A percentile compares a stretch with the other conserved stretches of the same genome.
Evolutionary conservation across 306 rosid species (phyloP).

Genomic region (Vigna trinervia): DNA sequence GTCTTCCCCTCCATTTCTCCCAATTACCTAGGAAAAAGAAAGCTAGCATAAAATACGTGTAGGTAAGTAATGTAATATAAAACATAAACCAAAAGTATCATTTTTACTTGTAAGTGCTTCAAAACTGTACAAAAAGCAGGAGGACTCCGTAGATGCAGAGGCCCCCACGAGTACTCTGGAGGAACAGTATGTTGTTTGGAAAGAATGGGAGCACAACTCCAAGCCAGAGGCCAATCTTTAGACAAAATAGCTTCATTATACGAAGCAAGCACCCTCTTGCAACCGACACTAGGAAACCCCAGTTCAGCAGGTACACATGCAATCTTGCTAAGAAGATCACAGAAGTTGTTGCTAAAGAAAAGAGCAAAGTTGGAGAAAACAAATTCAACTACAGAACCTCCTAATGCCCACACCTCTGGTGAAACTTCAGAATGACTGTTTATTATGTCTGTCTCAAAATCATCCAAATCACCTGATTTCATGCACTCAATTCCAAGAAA

Average conservation of each 20-base stretch:
- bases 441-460: slow-evolving; percentile 66
- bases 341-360: slow-evolving; percentile 82
- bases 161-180: slow-evolving; percentile 94
- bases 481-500: slow-evolving; percentile 83
- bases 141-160: slow-evolving; percentile 86
- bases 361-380: slow-evolving; percentile 87
- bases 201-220: slow-evolving; percentile 95
- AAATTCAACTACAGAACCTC: slow-evolving; percentile 87
- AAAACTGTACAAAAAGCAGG: slow-evolving; percentile 79
- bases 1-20: slow-evolving; percentile 93
- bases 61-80: slow-evolving; percentile 35
- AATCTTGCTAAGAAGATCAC: slow-evolving; percentile 83
- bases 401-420: slow-evolving; percentile 81
- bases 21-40: slow-evolving; percentile 63
- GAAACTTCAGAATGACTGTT: slow-evolving; percentile 70
- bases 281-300: slow-evolving; percentile 84
- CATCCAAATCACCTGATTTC: slow-evolving; percentile 73
- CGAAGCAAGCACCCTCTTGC: slow-evolving; percentile 89
- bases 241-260: slow-evolving; percentile 81
- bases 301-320: slow-evolving; percentile 88
- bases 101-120: slow-evolving; percentile 85
- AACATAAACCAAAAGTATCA: slow-evolving; percentile 31
- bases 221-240: slow-evolving; percentile 95
- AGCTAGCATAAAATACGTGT: slow-evolving; percentile 38
- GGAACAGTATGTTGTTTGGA: slow-evolving; percentile 70